Evolutionary conservation across 352 stramenopile genomes (phyloP), one percentile per base, ranked within the genome.

Genomic region (Elongisporangium anandrum): DNA sequence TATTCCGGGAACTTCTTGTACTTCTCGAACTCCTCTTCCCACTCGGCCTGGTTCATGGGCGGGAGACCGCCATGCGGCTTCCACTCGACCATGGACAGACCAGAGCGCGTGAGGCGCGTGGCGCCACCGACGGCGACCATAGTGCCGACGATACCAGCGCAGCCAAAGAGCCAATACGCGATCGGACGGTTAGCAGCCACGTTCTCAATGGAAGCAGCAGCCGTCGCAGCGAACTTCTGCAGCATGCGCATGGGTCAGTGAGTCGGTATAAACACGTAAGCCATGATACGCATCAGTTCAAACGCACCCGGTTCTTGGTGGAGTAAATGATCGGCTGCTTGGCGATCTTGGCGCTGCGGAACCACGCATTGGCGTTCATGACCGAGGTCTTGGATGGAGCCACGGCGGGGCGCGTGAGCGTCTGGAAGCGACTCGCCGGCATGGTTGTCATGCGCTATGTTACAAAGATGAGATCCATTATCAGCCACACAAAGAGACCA

Each of bases 1-100:
- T 87, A 99, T 75, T 99, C 97, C 1, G 97, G 97, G 75, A 97
- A 99, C 62, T 94, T 64, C 72, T 99, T 99, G 86, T 99, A 99
- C 50, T 96, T 87, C 24, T 97, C 91, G 63, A 99, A 99, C 78
- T 99, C 97, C 0, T 60, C 71, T 60, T 97, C 57, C 97, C 97
- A 99, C 65, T 99, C 97, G 23, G 85, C 87, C 0, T 79, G 54
- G 17, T 77, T 98, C 41, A 97, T 88, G 9, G 97, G 97, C 50
- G 97, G 97, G 29, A 98, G 65, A 0, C 81, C 87, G 13, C 97
- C 97, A 50, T 98, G 81, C 26, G 94, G 89, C 73, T 98, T 98
- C 97, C 97, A 99, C 38, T 97, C 79, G 59, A 98, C 95, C 94
- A 99, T 99, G 50, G 88, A 98, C 20, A 99, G 75, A 6, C 97